Conservation (phyloP, 495 filamentous ascomycete species). For the Aspergillus egyptiacus region DNA sequence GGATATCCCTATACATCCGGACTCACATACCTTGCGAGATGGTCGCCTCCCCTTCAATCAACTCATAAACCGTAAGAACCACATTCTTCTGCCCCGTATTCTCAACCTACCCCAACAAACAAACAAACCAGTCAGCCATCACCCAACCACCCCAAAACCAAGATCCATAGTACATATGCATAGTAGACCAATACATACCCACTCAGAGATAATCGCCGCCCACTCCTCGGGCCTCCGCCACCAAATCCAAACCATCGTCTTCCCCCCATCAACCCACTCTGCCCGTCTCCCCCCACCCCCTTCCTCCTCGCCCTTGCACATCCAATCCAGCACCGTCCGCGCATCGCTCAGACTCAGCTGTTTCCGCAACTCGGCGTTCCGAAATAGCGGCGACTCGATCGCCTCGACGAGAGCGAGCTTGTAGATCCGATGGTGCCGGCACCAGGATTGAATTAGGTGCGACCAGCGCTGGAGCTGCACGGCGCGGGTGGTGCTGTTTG, state of each 20-base stretch:
- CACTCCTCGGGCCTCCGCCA: constrained; percentile 71
- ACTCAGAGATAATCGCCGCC: constrained; percentile 56
- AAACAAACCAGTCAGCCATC: background rate
- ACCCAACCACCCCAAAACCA: background rate
- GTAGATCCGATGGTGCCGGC: constrained; percentile 66
- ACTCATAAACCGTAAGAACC: constrained; percentile 73
- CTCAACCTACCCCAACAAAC: constrained; percentile 52
- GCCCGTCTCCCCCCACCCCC: constrained; percentile 52
- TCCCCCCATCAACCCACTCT: constrained; percentile 56
- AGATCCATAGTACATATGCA: background rate
- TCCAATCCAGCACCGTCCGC: constrained; percentile 63
- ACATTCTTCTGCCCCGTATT: constrained; percentile 65
- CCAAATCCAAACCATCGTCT: constrained; percentile 54
- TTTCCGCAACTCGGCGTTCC: constrained; percentile 47
- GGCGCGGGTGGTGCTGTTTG: constrained; percentile 66
- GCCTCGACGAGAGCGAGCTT: constrained; percentile 60
- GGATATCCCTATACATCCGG: background rate
- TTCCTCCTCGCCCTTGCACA: constrained; percentile 58
- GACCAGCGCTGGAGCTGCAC: constrained; percentile 82
- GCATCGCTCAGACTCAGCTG: constrained; percentile 57
- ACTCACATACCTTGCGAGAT: constrained; percentile 46
- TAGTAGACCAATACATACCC: constrained; percentile 45
- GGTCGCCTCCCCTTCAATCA: constrained; percentile 61
- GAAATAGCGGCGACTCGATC: constrained; percentile 53
- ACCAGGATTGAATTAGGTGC: constrained; percentile 78